These are phyloP conservation scores for Cladosporium sp. DNA, from an alignment of 2,329 filamentous ascomycete species.

Conservation along the genomic window DNA sequence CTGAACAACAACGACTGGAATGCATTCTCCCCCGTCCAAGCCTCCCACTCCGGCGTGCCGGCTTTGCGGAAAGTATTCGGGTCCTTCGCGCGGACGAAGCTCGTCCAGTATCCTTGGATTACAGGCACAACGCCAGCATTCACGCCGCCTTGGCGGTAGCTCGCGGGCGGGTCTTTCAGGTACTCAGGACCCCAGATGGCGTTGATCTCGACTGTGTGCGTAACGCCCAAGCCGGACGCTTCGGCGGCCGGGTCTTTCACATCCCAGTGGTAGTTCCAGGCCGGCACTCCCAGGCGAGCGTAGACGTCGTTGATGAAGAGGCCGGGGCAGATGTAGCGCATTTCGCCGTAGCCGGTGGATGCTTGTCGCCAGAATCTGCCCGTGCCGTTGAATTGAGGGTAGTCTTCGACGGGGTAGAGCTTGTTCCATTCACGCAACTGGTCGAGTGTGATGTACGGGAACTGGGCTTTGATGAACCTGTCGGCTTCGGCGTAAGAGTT, in stretches of 20 bases:
- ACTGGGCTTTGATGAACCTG: slow-evolving; percentile 56
- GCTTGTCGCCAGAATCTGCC: slow-evolving; percentile 58
- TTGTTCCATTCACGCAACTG: slow-evolving; percentile 52
- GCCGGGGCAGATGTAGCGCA: slow-evolving; percentile 62
- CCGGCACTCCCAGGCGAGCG: slow-evolving; percentile 36
- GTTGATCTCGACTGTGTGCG: slow-evolving; percentile 62
- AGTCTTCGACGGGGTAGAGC: slow-evolving; percentile 52
- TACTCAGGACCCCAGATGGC: slow-evolving; percentile 65
- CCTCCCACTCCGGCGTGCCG: slow-evolving; percentile 49
- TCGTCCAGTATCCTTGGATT: slow-evolving; percentile 69
- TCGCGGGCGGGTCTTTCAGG: slow-evolving; percentile 48
- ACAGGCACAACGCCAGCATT: slow-evolving; percentile 58
- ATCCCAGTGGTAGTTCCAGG: slow-evolving; percentile 68
- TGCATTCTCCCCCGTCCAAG: slow-evolving; percentile 24
- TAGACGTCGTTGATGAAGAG: slow-evolving; percentile 50
- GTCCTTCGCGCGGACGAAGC: slow-evolving; percentile 63
- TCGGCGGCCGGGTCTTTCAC: slow-evolving; percentile 57
- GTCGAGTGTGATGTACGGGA: slow-evolving; percentile 48
- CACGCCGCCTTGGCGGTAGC: slow-evolving; percentile 49
- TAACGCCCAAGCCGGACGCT: slow-evolving; percentile 55
- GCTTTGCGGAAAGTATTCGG: slow-evolving; percentile 55
- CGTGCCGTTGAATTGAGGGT: slow-evolving; percentile 42
- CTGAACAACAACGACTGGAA: slow-evolving; percentile 34
- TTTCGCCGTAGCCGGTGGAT: slow-evolving; percentile 58
- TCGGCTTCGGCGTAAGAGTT: slow-evolving; percentile 47